Evolutionary conservation across 2,329 filamentous ascomycete species (phyloP).

Genomic region (Phyllosticta paracitricarpa): DNA sequence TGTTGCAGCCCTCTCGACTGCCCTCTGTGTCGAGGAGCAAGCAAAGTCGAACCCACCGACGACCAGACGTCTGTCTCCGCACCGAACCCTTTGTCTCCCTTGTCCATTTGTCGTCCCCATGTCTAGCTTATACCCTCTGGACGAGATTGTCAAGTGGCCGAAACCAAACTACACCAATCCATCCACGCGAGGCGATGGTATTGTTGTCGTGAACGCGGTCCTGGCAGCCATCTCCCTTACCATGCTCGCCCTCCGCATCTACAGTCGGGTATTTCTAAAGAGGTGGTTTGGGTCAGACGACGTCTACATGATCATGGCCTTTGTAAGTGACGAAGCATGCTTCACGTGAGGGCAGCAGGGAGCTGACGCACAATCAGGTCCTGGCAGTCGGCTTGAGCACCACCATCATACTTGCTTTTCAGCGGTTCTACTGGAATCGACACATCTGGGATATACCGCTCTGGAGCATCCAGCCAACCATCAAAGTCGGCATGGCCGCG

Average conservation of each 20-base stretch:
- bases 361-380: slow-evolving; percentile 19
- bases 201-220: slow-evolving; percentile 30
- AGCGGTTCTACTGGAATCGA: slow-evolving; percentile 32
- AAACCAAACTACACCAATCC: slow-evolving; percentile 34
- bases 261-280: slow-evolving; percentile 31
- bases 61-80: background rate
- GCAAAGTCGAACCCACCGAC: background rate
- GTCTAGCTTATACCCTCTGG: background rate
- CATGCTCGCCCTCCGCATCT: slow-evolving; percentile 29
- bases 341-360: background rate
- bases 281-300: slow-evolving; percentile 36
- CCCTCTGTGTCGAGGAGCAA: background rate
- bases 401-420: slow-evolving; percentile 33
- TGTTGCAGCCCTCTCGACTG: background rate
- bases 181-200: slow-evolving; percentile 27
- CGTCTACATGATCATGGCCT: slow-evolving; percentile 29
- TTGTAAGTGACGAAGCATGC: slow-evolving; percentile 20
- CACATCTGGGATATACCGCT: slow-evolving; percentile 34
- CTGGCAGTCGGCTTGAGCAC: slow-evolving; percentile 29
- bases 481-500: slow-evolving; percentile 32
- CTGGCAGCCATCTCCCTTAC: slow-evolving; percentile 28
- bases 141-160: slow-evolving; percentile 25
- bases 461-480: background rate
- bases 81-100: background rate
- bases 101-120: background rate